Percentiles rank a stretch among this genome's conserved stretches.
Evolutionary conservation across 176 grass and related monocot genomes (phyloP).

Genomic region (Musa schizocarpa): DNA sequence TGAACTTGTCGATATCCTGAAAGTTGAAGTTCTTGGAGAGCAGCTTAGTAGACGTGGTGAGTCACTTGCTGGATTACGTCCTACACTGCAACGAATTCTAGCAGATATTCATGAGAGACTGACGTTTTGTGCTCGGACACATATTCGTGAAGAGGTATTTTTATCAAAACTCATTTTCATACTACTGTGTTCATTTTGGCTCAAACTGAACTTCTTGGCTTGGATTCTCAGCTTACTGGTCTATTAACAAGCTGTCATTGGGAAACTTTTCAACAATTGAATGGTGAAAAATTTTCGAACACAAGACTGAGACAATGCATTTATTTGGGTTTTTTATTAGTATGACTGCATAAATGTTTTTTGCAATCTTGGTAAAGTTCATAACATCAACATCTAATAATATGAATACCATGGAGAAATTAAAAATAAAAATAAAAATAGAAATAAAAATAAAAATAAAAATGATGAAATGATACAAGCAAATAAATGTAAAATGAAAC

Average conservation of each 20-base stretch:
- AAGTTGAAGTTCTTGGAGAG: constrained; percentile 89
- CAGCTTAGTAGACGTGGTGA: constrained; percentile 62
- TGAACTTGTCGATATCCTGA: constrained; percentile 89
- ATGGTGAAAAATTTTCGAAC: too few relatives aligned
- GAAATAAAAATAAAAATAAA: too few relatives aligned
- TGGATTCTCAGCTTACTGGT: background rate
- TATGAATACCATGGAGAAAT: too few relatives aligned
- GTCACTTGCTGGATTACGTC: constrained; percentile 63
- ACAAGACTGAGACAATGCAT: too few relatives aligned
- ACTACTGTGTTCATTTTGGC: background rate
- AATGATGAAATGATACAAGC: too few relatives aligned
- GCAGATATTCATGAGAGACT: constrained; percentile 90
- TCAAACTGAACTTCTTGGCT: background rate
- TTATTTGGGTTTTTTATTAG: too few relatives aligned
- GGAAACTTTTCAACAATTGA: background rate
- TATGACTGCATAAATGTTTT: too few relatives aligned
- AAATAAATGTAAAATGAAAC: too few relatives aligned
- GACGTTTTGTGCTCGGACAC: constrained; percentile 87
- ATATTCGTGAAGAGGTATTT: constrained; percentile 86
- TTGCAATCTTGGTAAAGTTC: too few relatives aligned
- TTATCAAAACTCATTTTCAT: constrained; percentile 8
- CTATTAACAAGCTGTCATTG: background rate
- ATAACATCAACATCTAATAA: too few relatives aligned
- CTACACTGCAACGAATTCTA: constrained; percentile 82
- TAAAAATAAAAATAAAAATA: too few relatives aligned